phyloP scores from a whole-genome alignment of 495 filamentous ascomycete species.

The Penicillium chermesinum region DNA sequence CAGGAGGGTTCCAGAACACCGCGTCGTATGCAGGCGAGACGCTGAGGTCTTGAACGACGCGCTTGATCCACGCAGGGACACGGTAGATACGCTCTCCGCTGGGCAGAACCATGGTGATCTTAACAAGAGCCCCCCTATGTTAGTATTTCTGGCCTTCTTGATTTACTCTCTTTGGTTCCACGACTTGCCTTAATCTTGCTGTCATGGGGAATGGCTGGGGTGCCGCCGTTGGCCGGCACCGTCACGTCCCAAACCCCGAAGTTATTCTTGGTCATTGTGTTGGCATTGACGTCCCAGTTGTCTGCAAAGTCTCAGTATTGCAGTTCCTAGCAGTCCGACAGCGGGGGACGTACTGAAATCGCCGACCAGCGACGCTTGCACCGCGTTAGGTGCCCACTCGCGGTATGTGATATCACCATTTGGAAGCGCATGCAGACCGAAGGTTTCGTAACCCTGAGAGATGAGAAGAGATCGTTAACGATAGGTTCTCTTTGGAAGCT shows the following conservation, averaged over 20 bases:
- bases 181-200: conserved; percentile 91
- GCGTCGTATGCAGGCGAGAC: conserved; percentile 91
- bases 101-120: conserved; percentile 81
- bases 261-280: conserved; percentile 76
- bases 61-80: conserved; percentile 93
- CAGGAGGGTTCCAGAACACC: conserved; percentile 92
- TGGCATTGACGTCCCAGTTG: conserved; percentile 76
- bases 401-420: conserved; percentile 85
- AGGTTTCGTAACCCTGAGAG: conserved; percentile 68
- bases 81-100: conserved; percentile 77
- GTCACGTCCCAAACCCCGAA: conserved; percentile 88
- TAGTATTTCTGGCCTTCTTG: not conserved
- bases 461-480: not conserved
- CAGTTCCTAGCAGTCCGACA: conserved; percentile 5
- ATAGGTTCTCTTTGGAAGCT: not conserved
- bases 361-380: conserved; percentile 80
- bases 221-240: conserved; percentile 67
- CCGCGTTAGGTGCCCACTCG: conserved; percentile 94
- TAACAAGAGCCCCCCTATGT: conserved; percentile 24
- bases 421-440: conserved; percentile 71
- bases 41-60: conserved; percentile 85
- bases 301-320: conserved; percentile 54
- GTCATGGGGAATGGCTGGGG: conserved; percentile 80
- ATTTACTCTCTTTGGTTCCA: too few species aligned
- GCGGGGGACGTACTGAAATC: conserved; percentile 73